Percentiles rank a stretch among this genome's conserved stretches.
Conservation (phyloP, 345 rosid species). For the Eucalyptus dawsonii region DNA sequence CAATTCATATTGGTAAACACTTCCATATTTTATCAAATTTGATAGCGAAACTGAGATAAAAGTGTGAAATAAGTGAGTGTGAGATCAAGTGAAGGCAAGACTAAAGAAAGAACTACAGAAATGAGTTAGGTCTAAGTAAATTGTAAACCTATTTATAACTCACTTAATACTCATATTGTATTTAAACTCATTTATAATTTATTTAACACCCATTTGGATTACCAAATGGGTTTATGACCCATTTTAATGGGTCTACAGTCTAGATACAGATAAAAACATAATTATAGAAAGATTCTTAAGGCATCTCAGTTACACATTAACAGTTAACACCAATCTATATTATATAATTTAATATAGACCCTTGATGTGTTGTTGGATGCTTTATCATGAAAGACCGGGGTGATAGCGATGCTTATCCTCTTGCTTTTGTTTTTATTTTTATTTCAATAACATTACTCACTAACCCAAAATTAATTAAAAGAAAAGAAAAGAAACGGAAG, state of each 20-base stretch:
- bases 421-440: neutral
- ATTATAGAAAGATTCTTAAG: no score
- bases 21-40: neutral
- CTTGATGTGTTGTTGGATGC: neutral
- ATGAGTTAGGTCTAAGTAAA: no score
- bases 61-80: no score
- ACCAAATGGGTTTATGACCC: neutral
- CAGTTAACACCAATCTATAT: no score
- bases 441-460: neutral
- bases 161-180: no score
- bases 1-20: no score
- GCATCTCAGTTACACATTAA: no score
- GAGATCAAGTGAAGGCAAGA: rapidly evolving
- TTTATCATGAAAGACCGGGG: neutral
- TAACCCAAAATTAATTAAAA: neutral
- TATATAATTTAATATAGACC: neutral
- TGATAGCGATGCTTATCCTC: neutral
- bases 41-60: no score
- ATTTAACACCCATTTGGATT: no score
- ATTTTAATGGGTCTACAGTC: neutral
- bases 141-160: rapidly evolving
- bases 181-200: no score
- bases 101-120: rapidly evolving
- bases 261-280: no score
- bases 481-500: neutral